Evolutionary conservation across 805 yeast genomes (phyloP), one percentile per base, ranked within the genome.

Genomic region (Candida nemodendra): DNA sequence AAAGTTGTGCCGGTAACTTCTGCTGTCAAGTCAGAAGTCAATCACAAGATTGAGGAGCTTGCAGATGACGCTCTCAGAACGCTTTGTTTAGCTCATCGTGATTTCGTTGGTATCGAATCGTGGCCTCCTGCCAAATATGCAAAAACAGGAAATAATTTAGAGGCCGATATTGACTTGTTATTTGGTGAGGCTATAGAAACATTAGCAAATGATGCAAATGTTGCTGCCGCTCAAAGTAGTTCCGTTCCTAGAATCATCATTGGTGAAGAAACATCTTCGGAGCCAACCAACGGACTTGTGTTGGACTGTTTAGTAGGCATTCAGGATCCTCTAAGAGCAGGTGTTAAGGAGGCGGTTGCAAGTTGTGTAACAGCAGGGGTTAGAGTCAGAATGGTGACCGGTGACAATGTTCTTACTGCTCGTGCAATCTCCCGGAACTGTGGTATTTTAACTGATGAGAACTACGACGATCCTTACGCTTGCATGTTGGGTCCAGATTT

Each of bases 331-430:
- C 71, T 93, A 42, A 81, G 97, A 52, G 76, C 74, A 4, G 97
- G 96, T 45, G 98, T 93, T 8, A 73, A 79, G n/a, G 80, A 82
- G 29, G 95, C 99, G 1, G 96, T 93, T 19, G 69, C 71, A 27
- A 83, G 84, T 56, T 93, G 99, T 66, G 81, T 78, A 50, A 69
- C 69, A 23, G 98, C 99, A 1, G 98, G 99, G 41, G 98, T 93
- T 17, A 76, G 84, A 17, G 98, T 93, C 14, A 75, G 96, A 50
- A 93, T 93, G 99, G 97, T 93, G 30, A 93, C 99, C 15, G 99
- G 99, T 62, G 99, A 93, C 62, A 91, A 91, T 57, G 61, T 91
- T 40, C 65, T 79, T 30, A 93, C 99, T 2, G 99, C 99, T 4
- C 79, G 77, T 48, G 95, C 98, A 0, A 93, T 93, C 50, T 88